Evolutionary conservation across 306 rosid genomes (phyloP), one percentile per base, ranked within the genome.

Genomic region (Cucurbita argyrosperma): DNA sequence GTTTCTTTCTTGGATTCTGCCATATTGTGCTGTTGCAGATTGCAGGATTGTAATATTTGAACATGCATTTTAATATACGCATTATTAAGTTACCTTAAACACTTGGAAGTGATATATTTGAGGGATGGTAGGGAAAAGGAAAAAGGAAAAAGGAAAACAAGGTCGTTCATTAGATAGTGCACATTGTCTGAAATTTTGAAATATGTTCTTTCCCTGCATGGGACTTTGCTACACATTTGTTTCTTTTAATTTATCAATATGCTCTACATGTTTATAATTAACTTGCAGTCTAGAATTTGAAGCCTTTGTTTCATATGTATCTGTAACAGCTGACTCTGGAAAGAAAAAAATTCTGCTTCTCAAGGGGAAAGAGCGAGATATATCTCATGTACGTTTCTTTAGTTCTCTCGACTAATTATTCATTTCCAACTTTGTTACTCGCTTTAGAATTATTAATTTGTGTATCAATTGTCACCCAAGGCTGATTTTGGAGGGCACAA

Each of bases 301-400:
- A 84, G 90, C 88, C 79, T 75, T 91, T 72, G 71, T 88, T 80
- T 86, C 95, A 23, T 88, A 85, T 77, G 79, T 88, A 53, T 87
- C 89, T 52, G 79, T 87, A 78, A 81, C 88, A 80, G 82, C 88
- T 46, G 97, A 84, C 76, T 80, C 90, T 52, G 97, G 95, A 79
- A 94, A 88, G 90, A 91, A 87, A 79, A 94, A 85, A 79, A 58
- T 86, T 76, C 88, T 94, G 64, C 97, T 94, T 71, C 86, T 90
- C 50, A 90, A 92, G 85, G 98, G 96, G 46, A 92, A 90, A 82
- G 91, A 84, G 74, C 89, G 82, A 67, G 96, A 91, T 82, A 78
- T 78, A 59, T 72, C 89, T 70, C 83, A 67, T 70, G 95, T 94
- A 76, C 74, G 88, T 76, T 74, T 60, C 26, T 7, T 62, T 7